Evolutionary conservation across 139 green algal genomes (phyloP).

Genomic region (Tetratostichococcus sp.): DNA sequence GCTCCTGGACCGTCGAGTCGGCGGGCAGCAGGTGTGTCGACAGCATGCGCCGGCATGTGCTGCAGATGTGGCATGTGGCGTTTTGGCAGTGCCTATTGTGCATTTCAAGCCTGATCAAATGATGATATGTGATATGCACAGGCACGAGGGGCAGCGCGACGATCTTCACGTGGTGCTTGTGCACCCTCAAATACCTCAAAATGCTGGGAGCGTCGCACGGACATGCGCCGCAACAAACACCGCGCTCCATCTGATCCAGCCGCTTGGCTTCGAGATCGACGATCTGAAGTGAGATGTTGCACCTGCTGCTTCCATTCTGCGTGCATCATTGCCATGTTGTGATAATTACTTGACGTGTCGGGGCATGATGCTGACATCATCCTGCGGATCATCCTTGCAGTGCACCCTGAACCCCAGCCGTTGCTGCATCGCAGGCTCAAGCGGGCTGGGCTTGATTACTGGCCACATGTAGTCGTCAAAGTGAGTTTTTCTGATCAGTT

Average conservation of each 20-base stretch:
- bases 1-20: neutral
- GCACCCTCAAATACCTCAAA: slow-evolving; percentile 70
- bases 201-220: slow-evolving; percentile 61
- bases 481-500: no score
- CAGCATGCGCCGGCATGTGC: no score
- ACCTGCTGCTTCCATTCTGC: no score
- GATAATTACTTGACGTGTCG: no score
- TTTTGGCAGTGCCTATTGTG: no score
- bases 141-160: slow-evolving; percentile 33
- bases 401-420: no score
- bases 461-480: slow-evolving; percentile 66
- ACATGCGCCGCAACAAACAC: slow-evolving; percentile 69
- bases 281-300: slow-evolving; percentile 45
- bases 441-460: slow-evolving; percentile 85
- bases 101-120: no score
- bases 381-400: no score
- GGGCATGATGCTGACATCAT: no score
- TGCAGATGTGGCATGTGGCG: no score
- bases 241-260: slow-evolving; percentile 76
- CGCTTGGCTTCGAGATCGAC: slow-evolving; percentile 77
- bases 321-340: no score
- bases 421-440: slow-evolving; percentile 53
- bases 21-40: neutral
- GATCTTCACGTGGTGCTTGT: slow-evolving; percentile 75
- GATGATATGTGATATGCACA: slow-evolving; percentile 6